Evolutionary conservation across 2,329 filamentous ascomycete species (phyloP), one percentile per base, ranked within the genome.

Genomic region (Dothistroma septosporum): DNA sequence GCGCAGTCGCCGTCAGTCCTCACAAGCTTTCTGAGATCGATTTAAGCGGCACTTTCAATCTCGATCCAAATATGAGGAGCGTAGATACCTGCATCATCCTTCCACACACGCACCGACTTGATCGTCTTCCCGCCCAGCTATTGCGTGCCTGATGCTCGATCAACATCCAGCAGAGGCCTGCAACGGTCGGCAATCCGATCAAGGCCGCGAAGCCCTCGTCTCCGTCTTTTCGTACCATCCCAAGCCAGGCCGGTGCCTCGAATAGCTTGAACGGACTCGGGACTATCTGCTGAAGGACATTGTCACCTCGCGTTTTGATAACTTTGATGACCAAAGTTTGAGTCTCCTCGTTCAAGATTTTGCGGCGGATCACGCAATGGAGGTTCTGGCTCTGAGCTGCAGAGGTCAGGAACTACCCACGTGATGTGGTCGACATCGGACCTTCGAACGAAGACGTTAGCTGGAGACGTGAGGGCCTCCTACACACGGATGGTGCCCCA

Each of bases 111-210:
- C 11, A 66, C 37, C 22, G 47, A 47, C 46, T 49, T 60, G 11
- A 66, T 37, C n/a, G 31, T 35, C 47, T 55, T 60, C 57, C 31
- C n/a, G 6, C 57, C 57, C 8, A 66, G 19, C 9, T 35, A 14
- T 22, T 14, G 31, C 28, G 33, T 31, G n/a, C 41, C 41, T 44
- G 41, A 50, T 64, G 63, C 55, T 66, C 62, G 9, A 59, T 58
- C 58, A 66, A 54, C n/a, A 66, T 53, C 61, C 61, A 66, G 35
- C 31, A 47, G 16, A 64, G 37, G 8, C 64, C 64, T 10, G 33
- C 59, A 19, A 53, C 31, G 33, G 62, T 66, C 33, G 61, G 64
- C 12, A 44, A 64, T 12, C 28, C 57, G 4, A 64, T 12, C 8
- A 66, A 53, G 8, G 58, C 60, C 37, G 49, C 55, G 33, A 62